phyloP scores from a whole-genome alignment of 2,329 filamentous ascomycete species.

The Ceratocystis alfenasii region DNA sequence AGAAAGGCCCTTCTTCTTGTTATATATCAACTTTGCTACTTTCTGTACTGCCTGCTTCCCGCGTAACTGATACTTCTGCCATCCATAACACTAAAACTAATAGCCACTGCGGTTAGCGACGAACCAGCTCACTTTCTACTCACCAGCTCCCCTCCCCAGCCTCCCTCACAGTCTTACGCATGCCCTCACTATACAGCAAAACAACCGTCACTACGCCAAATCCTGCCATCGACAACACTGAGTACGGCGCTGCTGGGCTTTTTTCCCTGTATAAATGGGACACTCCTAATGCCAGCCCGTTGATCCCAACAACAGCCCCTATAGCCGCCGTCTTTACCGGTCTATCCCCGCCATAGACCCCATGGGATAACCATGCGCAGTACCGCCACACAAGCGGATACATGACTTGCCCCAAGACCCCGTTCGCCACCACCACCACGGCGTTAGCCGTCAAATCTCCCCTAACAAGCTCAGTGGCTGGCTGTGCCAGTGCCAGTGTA shows the following conservation, averaged over 20 bases:
- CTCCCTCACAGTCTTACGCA: background rate
- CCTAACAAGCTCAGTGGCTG: constrained; percentile 35
- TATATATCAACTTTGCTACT: background rate
- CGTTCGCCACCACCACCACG: constrained; percentile 40
- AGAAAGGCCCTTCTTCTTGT: background rate
- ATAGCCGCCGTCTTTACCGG: constrained; percentile 31
- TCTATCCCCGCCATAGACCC: background rate
- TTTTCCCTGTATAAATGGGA: constrained; percentile 44
- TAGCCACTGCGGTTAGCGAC: background rate
- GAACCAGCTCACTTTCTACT: background rate
- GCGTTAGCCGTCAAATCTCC: constrained; percentile 40
- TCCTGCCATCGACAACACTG: constrained; percentile 45
- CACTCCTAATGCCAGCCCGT: constrained; percentile 49
- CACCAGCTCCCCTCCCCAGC: background rate
- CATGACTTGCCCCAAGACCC: constrained; percentile 35
- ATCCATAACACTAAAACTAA: background rate
- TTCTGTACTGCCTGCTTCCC: background rate
- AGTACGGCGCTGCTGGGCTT: constrained; percentile 43
- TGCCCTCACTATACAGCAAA: constrained; percentile 31
- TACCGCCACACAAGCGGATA: constrained; percentile 31
- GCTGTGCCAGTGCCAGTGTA: constrained; percentile 39
- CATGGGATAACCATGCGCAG: constrained; percentile 25
- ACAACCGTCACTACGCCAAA: constrained; percentile 46
- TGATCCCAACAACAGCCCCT: constrained; percentile 44
- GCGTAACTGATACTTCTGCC: background rate